A percentile compares a stretch with the other conserved stretches of the same genome.
Evolutionary conservation across 495 filamentous ascomycete species (phyloP).

Genomic region (Neurospora tetrasperma): DNA sequence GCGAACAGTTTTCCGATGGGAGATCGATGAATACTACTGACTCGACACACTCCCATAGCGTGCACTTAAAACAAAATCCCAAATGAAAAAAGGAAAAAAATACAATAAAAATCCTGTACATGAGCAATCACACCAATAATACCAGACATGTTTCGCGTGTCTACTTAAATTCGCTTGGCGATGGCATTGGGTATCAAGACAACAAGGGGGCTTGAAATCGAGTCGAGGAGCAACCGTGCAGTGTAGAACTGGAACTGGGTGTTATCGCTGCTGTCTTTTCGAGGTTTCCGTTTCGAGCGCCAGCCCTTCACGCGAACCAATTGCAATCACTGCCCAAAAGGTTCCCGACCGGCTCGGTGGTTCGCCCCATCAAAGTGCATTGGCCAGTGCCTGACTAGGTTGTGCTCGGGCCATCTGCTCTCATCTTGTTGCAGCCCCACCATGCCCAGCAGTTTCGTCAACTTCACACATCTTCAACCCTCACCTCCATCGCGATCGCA

Average conservation of each 20-base stretch:
- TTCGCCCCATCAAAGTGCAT: neutral
- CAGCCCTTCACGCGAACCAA: neutral
- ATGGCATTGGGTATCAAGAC: neutral
- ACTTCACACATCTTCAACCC: neutral
- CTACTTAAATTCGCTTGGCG: neutral
- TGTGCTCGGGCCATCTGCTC: neutral
- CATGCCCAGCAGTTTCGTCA: neutral
- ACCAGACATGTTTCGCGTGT: neutral
- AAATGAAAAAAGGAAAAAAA: too few species aligned
- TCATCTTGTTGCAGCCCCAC: neutral
- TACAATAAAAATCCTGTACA: neutral
- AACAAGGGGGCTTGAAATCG: neutral
- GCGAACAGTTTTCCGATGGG: neutral
- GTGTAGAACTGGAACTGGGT: neutral
- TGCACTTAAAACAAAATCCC: neutral
- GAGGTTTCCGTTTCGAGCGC: neutral
- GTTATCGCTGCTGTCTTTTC: neutral
- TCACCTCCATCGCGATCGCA: neutral
- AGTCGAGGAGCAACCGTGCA: neutral
- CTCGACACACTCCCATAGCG: neutral
- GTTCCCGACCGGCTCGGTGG: neutral
- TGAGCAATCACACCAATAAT: neutral
- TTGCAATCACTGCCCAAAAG: neutral
- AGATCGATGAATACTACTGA: neutral
- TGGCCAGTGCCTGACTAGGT: neutral